These are phyloP conservation scores for Linanthus parryae DNA, from an alignment of 148 eudicot genomes.

Conservation along the genomic window DNA sequence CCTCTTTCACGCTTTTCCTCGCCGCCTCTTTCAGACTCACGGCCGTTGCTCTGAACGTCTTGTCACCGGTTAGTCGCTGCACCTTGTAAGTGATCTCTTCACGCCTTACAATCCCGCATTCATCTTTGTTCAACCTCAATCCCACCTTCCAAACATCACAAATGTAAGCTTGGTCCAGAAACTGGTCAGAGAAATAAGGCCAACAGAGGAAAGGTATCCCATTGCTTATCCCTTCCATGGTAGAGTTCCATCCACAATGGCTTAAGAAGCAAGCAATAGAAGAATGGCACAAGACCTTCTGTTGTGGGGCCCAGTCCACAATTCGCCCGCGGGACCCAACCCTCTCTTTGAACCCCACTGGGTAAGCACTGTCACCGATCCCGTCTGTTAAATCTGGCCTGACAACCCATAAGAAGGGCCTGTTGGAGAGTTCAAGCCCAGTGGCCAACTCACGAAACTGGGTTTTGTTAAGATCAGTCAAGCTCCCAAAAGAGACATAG, in stretches of 20 bases:
- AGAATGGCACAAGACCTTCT: conserved; percentile 22
- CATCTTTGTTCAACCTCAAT: neutral
- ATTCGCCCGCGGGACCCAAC: conserved; percentile 14
- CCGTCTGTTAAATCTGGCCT: conserved; percentile 9
- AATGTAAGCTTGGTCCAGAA: conserved; percentile 17
- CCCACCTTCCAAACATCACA: conserved; percentile 16
- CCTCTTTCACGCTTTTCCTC: conserved; percentile 9
- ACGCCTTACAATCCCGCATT: conserved; percentile 12
- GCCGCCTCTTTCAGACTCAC: conserved; percentile 9
- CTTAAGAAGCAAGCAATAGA: conserved; percentile 26
- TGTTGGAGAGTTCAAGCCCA: conserved; percentile 24
- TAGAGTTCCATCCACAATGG: conserved; percentile 39
- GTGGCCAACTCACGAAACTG: conserved; percentile 25
- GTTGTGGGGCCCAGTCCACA: conserved; percentile 28
- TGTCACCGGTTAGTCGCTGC: conserved; percentile 9
- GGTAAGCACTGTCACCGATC: neutral
- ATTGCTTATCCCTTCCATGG: conserved; percentile 22
- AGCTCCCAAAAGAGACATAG: conserved; percentile 27
- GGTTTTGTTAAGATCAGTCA: conserved; percentile 5
- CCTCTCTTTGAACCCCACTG: conserved; percentile 17
- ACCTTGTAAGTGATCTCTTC: conserved; percentile 22
- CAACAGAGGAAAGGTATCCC: conserved; percentile 30
- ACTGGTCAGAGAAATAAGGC: conserved; percentile 34
- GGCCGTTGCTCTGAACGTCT: conserved; percentile 13
- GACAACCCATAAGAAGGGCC: conserved; percentile 33